A percentile compares a stretch with the other conserved stretches of the same genome.
Conservation (phyloP, 495 filamentous ascomycete genomes). For the Cairneyella variabilis region DNA sequence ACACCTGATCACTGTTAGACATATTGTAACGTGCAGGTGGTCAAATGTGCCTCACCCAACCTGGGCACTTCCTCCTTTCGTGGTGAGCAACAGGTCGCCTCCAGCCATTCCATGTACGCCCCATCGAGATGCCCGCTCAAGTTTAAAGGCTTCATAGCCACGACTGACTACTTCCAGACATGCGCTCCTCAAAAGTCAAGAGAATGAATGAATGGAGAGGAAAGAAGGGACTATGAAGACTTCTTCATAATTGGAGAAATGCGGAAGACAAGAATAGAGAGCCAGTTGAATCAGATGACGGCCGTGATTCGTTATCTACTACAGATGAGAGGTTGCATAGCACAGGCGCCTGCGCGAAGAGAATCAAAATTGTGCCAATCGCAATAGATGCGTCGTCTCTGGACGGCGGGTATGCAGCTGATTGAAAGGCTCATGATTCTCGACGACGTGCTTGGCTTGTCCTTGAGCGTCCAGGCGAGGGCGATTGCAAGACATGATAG, state of each 20-base stretch:
- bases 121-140: slow-evolving; percentile 28
- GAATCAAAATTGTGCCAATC: slow-evolving; percentile 9
- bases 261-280: slow-evolving; percentile 1
- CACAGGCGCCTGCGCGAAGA: not conserved
- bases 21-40: slow-evolving; percentile 4
- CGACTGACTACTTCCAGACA: slow-evolving; percentile 22
- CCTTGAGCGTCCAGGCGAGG: not conserved
- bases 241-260: slow-evolving; percentile 13
- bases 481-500: not conserved
- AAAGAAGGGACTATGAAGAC: slow-evolving; percentile 14
- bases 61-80: slow-evolving; percentile 12
- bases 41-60: slow-evolving; percentile 20
- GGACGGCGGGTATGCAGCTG: slow-evolving; percentile 9
- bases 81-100: slow-evolving; percentile 19
- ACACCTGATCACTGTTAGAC: slow-evolving; percentile 17
- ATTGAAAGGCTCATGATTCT: slow-evolving; percentile 9
- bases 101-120: slow-evolving; percentile 23
- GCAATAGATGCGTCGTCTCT: slow-evolving; percentile 6
- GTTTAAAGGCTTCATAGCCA: slow-evolving; percentile 23
- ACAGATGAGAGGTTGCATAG: not conserved
- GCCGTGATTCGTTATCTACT: slow-evolving; percentile 5
- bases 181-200: slow-evolving; percentile 10
- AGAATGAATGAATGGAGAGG: slow-evolving; percentile 11
- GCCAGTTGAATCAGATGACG: not conserved
- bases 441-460: slow-evolving; percentile 1